Evolutionary conservation across 2,329 filamentous ascomycete genomes (phyloP).

Genomic region (Rhinocladiella similis): DNA sequence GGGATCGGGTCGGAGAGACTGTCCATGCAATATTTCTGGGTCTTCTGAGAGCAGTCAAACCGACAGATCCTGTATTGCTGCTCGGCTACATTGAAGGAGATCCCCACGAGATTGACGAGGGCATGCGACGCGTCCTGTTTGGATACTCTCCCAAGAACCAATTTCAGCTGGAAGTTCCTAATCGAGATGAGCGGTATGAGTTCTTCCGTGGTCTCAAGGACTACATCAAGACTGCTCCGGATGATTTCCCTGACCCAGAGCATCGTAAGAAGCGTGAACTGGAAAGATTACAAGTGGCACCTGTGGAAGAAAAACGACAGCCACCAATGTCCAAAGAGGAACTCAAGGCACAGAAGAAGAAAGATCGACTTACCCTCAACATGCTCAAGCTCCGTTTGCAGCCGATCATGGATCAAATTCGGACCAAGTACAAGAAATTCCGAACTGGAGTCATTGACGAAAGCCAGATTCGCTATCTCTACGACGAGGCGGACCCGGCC

Average conservation of each 20-base stretch:
- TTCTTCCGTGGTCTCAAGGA: constrained; percentile 76
- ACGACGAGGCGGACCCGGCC: constrained; percentile 76
- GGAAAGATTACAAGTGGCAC: constrained; percentile 73
- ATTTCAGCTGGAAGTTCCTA: constrained; percentile 68
- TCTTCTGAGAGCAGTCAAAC: constrained; percentile 77
- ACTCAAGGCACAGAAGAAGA: constrained; percentile 74
- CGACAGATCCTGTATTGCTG: constrained; percentile 85
- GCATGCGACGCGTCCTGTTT: constrained; percentile 75
- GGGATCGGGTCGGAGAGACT: constrained; percentile 63
- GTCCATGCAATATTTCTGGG: constrained; percentile 79
- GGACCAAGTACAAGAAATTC: constrained; percentile 85
- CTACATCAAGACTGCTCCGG: constrained; percentile 76
- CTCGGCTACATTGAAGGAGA: constrained; percentile 84
- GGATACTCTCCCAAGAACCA: constrained; percentile 80
- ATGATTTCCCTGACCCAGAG: constrained; percentile 81
- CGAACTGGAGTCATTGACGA: constrained; percentile 76
- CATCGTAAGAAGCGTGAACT: constrained; percentile 85
- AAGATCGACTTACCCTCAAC: constrained; percentile 82
- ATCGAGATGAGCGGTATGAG: constrained; percentile 63
- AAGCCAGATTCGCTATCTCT: constrained; percentile 73
- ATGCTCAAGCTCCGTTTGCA: constrained; percentile 85
- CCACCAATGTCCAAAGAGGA: constrained; percentile 73
- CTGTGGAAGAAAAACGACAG: constrained; percentile 63
- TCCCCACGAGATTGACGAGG: constrained; percentile 61
- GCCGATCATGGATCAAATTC: constrained; percentile 96